Conservation (phyloP, 192 early-diverging fungal genomes). For the Coemansia reversa region DNA sequence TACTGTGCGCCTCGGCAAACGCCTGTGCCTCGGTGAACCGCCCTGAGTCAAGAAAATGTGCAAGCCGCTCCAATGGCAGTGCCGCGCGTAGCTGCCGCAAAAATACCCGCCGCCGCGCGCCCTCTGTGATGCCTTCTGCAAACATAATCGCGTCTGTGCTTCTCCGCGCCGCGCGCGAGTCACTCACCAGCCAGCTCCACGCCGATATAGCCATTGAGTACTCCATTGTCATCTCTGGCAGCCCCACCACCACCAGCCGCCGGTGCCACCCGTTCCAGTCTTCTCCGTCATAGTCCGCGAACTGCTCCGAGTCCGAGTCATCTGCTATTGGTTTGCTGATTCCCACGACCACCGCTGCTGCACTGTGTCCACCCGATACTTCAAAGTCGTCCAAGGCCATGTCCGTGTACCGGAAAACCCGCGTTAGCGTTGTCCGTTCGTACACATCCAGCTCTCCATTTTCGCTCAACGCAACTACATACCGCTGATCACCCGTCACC, state of each 20-base stretch:
- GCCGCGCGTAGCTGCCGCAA: conserved; percentile 36
- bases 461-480: conserved; percentile 33
- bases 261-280: neutral
- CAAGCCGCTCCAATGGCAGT: conserved; percentile 37
- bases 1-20: conserved; percentile 31
- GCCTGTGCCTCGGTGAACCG: conserved; percentile 34
- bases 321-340: conserved; percentile 22
- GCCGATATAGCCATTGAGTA: conserved; percentile 30
- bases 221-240: conserved; percentile 21
- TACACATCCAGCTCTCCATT: conserved; percentile 36
- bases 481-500: conserved; percentile 25
- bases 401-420: conserved; percentile 35
- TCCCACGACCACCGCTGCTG: neutral
- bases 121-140: conserved; percentile 25
- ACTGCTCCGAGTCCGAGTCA: conserved; percentile 3
- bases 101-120: conserved; percentile 17
- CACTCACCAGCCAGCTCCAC: conserved; percentile 34
- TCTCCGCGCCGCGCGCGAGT: conserved; percentile 19
- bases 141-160: conserved; percentile 32
- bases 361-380: conserved; percentile 5
- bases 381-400: conserved; percentile 35
- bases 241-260: conserved; percentile 25
- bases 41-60: conserved; percentile 30
- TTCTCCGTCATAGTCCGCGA: neutral
- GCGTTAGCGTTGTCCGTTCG: conserved; percentile 45